phyloP scores from a whole-genome alignment of 2,329 filamentous ascomycete species.

The Trichothecium sympodiale region DNA sequence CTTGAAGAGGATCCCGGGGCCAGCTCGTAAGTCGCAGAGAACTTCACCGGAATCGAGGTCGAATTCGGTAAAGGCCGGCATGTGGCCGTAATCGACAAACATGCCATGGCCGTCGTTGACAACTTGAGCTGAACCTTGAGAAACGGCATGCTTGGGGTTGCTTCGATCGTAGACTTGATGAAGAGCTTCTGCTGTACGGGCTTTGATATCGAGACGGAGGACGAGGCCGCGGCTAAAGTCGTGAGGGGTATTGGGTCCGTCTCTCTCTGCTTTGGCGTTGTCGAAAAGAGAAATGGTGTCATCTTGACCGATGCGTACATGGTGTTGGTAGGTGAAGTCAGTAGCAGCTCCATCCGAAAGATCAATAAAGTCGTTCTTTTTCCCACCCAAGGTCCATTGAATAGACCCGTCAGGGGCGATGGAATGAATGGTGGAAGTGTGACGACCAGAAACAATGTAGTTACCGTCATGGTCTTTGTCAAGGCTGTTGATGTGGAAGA shows the following conservation, averaged over 20 bases:
- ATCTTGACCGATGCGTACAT: conserved; percentile 42
- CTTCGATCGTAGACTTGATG: conserved; percentile 34
- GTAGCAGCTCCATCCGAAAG: conserved; percentile 19
- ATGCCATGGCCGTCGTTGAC: conserved; percentile 35
- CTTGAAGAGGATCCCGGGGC: conserved; percentile 18
- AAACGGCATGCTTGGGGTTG: conserved; percentile 29
- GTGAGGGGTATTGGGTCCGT: background rate
- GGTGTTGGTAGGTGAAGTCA: conserved; percentile 20
- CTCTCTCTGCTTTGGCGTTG: conserved; percentile 9
- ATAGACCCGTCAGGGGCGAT: conserved; percentile 36
- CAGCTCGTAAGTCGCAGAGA: conserved; percentile 41
- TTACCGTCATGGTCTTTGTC: conserved; percentile 38
- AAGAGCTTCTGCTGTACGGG: conserved; percentile 19
- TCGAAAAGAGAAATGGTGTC: conserved; percentile 32
- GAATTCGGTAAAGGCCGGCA: conserved; percentile 35
- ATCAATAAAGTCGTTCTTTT: conserved; percentile 25
- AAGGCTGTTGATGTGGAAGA: conserved; percentile 46
- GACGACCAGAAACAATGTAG: conserved; percentile 42
- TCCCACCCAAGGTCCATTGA: conserved; percentile 42
- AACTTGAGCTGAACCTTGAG: conserved; percentile 38
- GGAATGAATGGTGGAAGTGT: conserved; percentile 33
- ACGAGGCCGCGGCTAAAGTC: conserved; percentile 13
- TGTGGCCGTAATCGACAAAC: conserved; percentile 45
- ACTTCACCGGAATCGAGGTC: conserved; percentile 30
- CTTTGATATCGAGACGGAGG: conserved; percentile 11